These are phyloP conservation scores for Rhodamnia argentea DNA, from an alignment of 345 rosid genomes.

Conservation along the genomic window DNA sequence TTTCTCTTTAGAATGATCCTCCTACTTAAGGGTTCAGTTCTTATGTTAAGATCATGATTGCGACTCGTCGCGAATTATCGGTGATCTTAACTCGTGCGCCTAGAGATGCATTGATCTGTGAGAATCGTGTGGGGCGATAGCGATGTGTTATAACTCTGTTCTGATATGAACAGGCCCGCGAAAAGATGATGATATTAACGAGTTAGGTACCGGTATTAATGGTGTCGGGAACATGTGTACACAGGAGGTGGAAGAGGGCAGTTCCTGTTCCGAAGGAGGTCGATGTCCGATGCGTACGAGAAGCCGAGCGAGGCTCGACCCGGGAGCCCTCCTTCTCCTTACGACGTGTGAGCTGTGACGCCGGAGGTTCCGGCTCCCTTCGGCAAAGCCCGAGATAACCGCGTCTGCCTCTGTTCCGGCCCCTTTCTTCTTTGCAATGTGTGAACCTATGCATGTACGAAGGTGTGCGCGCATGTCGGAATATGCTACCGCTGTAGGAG, in stretches of 20 bases:
- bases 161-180: not conserved
- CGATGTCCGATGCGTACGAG: slow-evolving; percentile 68
- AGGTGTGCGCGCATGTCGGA: not conserved
- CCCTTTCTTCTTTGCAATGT: not conserved
- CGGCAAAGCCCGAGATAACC: not conserved
- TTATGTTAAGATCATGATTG: not conserved
- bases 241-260: slow-evolving; percentile 51
- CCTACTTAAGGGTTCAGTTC: not conserved
- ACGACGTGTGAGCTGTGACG: slow-evolving; percentile 58
- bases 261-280: slow-evolving; percentile 64
- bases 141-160: not conserved
- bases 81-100: not conserved
- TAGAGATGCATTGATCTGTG: not conserved
- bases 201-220: not conserved
- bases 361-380: not conserved
- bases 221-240: not conserved
- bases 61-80: too few relatives aligned
- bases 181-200: not conserved
- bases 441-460: not conserved
- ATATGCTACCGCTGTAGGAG: not conserved
- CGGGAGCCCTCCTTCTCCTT: slow-evolving; percentile 32
- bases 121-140: not conserved
- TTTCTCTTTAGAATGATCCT: too few relatives aligned
- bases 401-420: not conserved
- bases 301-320: slow-evolving; percentile 57